Evolutionary conservation across 2,329 filamentous ascomycete species (phyloP), one percentile per base, ranked within the genome.

Genomic region (Beauveria brongniartii): DNA sequence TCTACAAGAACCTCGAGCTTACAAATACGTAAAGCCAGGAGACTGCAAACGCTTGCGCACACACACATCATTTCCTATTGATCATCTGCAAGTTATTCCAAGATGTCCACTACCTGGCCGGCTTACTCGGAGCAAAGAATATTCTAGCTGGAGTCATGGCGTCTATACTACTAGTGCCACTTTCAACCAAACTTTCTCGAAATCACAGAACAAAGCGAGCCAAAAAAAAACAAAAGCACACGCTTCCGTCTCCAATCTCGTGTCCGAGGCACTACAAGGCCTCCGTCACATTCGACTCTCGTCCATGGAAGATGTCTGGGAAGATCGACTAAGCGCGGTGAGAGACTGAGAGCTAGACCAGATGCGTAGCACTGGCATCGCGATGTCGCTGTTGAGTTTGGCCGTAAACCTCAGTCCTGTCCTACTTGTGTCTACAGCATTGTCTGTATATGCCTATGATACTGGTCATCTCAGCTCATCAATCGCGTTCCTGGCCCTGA

Each of bases 201-300:
- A 37, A 14, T 9, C 28, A 57, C 20, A 12, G 30, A 26, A 5
- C 28, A 8, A 20, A 24, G n/a, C 20, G 55, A 26, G 30, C 43
- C 5, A n/a, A n/a, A 48, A 48, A 16, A 57, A 44, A 24, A 22
- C 26, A 3, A 57, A 48, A 28, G 55, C 55, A 4, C 55, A 57
- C 6, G 48, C 44, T 1, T n/a, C 44, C 26, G 16, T 57, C 6
- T 57, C 55, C 8, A 57, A 48, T 10, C 55, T 57, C 18, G 28
- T 48, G 10, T 48, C 43, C 2, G 61, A 64, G n/a, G 52, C 58
- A 18, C 18, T 62, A n/a, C 46, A 57, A 22, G 43, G 53, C n/a
- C 61, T 64, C 18, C 61, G 61, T 3, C 48, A 61, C 26, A 64
- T 64, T 47, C 56, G 63, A 3, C 56, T 64, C 9, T 61, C 61